Base-by-base conservation (phyloP, 164 flowering plant species). In the Vitis labrusca region DNA sequence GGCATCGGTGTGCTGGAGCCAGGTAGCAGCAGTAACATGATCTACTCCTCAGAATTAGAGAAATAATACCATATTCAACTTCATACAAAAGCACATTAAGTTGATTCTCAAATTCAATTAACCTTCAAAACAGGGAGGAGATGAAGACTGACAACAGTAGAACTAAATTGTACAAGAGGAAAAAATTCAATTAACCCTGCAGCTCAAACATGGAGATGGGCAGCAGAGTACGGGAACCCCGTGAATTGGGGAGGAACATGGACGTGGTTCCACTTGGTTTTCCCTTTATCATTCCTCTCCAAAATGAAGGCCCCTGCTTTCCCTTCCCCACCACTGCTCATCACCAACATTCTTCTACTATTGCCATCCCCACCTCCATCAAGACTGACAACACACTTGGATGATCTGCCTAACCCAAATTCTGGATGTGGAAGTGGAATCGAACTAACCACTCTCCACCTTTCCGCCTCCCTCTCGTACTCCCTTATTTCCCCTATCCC, bases 171-270 rank as follows among this genome's bases (percentile, higher is more conserved):
- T 23, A 23, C 27, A 23, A 23, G 27, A 23, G 27, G 27, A 1
- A 23, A 23, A 23, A 23, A 23, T 23, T 23, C 27, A 23, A 23
- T 23, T 23, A 23, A 23, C 27, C 27, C 27, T 23, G 27, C 27
- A 23, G 44, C 17, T 23, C 59, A 59, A 23, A 61, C 19, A 15
- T 13, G 57, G 65, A 63, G 11, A 10, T 4, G 16, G 37, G 67
- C 54, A 44, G 73, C 66, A 8, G 73, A 70, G 61, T 30, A 70
- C 6, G 73, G 73, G 37, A 70, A 63, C 5, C 73, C 66, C 3
- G 67, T 32, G 55, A 70, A 63, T 2, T 50, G 61, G 4, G 5
- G 15, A 14, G 73, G 67, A 13, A 50, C 47, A 8, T 63, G 61
- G 10, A 70, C 23, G 10, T 61, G 60, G 14, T 47, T 44, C 66